phyloP scores from a whole-genome alignment of 2,329 filamentous ascomycete species.

The Aspergillus ruber region DNA sequence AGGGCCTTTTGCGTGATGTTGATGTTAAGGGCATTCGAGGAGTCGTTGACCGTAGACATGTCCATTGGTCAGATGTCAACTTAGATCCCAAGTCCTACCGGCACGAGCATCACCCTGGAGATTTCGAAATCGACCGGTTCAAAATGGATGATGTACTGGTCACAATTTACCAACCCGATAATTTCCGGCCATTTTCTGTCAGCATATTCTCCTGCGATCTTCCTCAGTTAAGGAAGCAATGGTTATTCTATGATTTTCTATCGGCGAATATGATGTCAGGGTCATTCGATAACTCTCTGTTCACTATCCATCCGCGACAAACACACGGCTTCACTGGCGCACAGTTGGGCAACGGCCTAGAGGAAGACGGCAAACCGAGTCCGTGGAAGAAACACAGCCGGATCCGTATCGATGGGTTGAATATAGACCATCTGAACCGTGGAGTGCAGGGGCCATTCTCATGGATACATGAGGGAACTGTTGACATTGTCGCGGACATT shows the following conservation, averaged over 20 bases:
- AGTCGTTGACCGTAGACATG: conserved; percentile 81
- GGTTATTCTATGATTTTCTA: conserved; percentile 95
- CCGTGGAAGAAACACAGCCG: conserved; percentile 95
- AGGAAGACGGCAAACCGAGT: conserved; percentile 58
- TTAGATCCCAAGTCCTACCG: conserved; percentile 81
- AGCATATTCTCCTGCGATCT: conserved; percentile 96
- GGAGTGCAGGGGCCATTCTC: conserved; percentile 90
- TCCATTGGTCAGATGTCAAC: conserved; percentile 62
- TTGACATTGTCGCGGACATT: conserved; percentile 92
- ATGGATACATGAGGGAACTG: conserved; percentile 96
- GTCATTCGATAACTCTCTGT: conserved; percentile 89
- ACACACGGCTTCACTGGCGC: conserved; percentile 70
- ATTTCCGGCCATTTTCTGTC: conserved; percentile 89
- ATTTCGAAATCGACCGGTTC: conserved; percentile 96
- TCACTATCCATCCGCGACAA: conserved; percentile 93
- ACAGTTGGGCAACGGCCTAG: conserved; percentile 50
- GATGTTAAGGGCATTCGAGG: conserved; percentile 90
- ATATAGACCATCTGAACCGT: conserved; percentile 91
- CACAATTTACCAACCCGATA: conserved; percentile 81
- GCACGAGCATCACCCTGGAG: conserved; percentile 79
- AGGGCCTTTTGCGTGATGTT: conserved; percentile 82
- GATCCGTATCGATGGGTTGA: conserved; percentile 84
- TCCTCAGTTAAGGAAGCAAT: conserved; percentile 86
- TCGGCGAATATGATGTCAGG: conserved; percentile 95
- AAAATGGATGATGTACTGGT: conserved; percentile 90